Evolutionary conservation across 1,139 yeast species (phyloP).

Genomic region (Saccharomyces hybrid): DNA sequence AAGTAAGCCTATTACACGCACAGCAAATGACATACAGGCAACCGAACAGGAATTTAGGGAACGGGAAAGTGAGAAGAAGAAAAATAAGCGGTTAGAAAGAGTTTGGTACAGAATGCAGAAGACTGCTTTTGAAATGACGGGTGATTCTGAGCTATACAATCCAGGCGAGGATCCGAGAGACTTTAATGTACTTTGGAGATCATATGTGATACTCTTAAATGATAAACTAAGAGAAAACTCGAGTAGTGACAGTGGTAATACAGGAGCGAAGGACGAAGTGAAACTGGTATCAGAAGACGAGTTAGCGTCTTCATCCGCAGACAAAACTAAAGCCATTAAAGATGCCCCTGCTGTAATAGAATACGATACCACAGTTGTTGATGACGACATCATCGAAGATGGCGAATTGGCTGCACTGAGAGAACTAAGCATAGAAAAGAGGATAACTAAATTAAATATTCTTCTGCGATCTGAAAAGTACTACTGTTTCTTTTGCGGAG

Average conservation of each 20-base stretch:
- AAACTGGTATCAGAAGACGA: neutral
- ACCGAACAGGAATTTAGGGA: conserved; percentile 19
- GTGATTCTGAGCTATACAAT: conserved; percentile 24
- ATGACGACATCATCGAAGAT: conserved; percentile 22
- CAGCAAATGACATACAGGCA: neutral
- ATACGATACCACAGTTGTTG: neutral
- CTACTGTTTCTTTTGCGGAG: conserved; percentile 47
- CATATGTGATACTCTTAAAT: conserved; percentile 21
- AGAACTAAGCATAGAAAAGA: conserved; percentile 24
- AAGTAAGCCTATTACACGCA: neutral
- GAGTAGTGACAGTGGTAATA: neutral
- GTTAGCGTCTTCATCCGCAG: conserved; percentile 1
- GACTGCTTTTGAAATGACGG: conserved; percentile 30
- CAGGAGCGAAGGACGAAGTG: neutral
- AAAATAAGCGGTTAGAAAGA: conserved; percentile 12
- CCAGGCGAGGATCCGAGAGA: conserved; percentile 26
- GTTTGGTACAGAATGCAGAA: conserved; percentile 27
- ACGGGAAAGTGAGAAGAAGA: conserved; percentile 17
- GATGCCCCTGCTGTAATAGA: conserved; percentile 2
- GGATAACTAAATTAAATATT: conserved; percentile 27
- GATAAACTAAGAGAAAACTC: conserved; percentile 6
- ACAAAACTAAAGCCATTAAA: neutral
- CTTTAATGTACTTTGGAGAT: conserved; percentile 34
- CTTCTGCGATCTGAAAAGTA: conserved; percentile 35
- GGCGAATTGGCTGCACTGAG: conserved; percentile 32